These are phyloP conservation scores for Solanum sitiens DNA, from an alignment of 257 asterid species.

Conservation along the genomic window DNA sequence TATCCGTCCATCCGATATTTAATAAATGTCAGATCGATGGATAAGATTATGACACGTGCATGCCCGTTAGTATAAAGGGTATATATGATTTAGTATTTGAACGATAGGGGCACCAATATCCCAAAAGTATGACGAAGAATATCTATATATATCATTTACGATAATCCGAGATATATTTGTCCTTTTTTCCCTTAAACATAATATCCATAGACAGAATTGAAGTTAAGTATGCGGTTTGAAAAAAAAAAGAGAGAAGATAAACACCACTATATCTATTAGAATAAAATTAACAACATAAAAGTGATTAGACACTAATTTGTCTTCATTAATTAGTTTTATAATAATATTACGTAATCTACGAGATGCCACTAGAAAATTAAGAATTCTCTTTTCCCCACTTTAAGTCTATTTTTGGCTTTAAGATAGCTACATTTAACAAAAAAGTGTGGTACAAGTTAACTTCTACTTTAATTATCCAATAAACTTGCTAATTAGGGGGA, in stretches of 20 bases:
- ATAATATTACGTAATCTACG: neutral
- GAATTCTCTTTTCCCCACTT: neutral
- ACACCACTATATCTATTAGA: neutral
- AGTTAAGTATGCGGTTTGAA: neutral
- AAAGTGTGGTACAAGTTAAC: neutral
- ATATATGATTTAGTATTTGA: too few relatives aligned
- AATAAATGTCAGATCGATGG: too few relatives aligned
- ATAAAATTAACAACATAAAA: neutral
- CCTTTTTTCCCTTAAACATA: too few relatives aligned
- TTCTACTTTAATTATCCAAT: neutral
- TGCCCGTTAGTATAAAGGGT: too few relatives aligned
- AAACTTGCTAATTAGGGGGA: neutral
- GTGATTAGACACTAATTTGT: neutral
- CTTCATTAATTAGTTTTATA: neutral
- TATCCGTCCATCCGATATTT: rapidly evolving
- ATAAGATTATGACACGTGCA: too few relatives aligned
- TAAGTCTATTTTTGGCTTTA: neutral
- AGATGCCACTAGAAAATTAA: neutral
- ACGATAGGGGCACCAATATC: rapidly evolving
- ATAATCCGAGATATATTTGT: rapidly evolving
- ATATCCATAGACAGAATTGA: neutral
- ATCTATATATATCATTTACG: rapidly evolving
- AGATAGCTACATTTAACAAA: neutral
- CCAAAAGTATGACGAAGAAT: rapidly evolving
- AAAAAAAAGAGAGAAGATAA: neutral